Percentiles rank a stretch among this genome's conserved stretches.
Evolutionary conservation across 495 filamentous ascomycete genomes (phyloP).

Genomic region (Saxispiralis lemnorum): DNA sequence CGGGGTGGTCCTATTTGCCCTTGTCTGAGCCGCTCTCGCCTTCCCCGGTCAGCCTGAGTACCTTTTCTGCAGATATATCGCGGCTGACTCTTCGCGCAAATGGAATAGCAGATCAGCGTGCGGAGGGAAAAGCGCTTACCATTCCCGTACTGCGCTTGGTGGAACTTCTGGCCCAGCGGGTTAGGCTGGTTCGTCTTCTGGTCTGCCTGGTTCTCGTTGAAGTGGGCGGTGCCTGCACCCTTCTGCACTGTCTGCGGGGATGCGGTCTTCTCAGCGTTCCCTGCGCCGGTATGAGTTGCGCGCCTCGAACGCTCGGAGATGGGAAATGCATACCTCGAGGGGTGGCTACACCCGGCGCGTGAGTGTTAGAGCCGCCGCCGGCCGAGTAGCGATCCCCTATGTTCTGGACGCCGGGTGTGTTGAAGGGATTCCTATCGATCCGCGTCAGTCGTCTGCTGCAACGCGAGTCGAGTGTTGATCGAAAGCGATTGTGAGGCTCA

Average conservation of each 20-base stretch:
- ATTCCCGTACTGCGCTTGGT: slow-evolving; percentile 9
- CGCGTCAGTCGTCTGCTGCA: neutral
- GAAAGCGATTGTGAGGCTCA: neutral
- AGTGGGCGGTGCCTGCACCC: slow-evolving; percentile 6
- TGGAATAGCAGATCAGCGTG: too few species aligned
- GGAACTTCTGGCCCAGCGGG: slow-evolving; percentile 1
- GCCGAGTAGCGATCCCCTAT: slow-evolving; percentile 18
- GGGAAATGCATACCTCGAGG: slow-evolving; percentile 9
- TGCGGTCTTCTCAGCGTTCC: neutral
- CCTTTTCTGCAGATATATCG: too few species aligned
- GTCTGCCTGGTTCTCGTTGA: slow-evolving; percentile 3
- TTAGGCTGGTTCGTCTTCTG: slow-evolving; percentile 5
- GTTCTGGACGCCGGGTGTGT: slow-evolving; percentile 17
- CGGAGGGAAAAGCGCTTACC: too few species aligned
- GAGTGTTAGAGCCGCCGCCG: slow-evolving; percentile 17
- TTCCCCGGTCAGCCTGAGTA: too few species aligned
- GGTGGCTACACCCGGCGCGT: slow-evolving; percentile 17
- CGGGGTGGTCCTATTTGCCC: too few species aligned
- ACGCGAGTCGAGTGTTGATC: neutral
- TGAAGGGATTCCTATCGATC: slow-evolving; percentile 12
- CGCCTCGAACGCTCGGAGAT: too few species aligned
- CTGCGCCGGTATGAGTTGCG: neutral
- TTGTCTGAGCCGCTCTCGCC: too few species aligned
- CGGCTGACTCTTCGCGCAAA: too few species aligned
- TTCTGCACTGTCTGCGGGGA: slow-evolving; percentile 3